phyloP scores from a whole-genome alignment of 148 eudicot species.

The Rheum nobile region DNA sequence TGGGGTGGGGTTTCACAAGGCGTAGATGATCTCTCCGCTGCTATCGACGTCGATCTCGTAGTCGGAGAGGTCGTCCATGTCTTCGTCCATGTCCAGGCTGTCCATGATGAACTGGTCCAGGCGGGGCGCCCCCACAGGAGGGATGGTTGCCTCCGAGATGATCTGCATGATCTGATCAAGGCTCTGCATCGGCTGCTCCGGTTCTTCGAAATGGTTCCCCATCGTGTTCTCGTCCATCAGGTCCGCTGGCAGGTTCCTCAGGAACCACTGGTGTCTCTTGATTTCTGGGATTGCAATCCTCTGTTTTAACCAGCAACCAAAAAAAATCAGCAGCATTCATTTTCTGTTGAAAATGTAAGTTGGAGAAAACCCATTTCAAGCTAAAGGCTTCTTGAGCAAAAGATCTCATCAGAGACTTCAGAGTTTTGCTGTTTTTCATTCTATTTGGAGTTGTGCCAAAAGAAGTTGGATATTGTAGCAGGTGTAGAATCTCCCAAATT shows the following conservation, averaged over 20 bases:
- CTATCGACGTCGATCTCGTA: slow-evolving; percentile 8
- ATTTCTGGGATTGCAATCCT: slow-evolving; percentile 83
- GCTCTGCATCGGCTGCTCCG: slow-evolving; percentile 89
- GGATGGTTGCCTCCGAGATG: slow-evolving; percentile 28
- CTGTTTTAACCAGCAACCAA: slow-evolving; percentile 17
- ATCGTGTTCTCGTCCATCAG: slow-evolving; percentile 51
- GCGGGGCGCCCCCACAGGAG: slow-evolving; percentile 2
- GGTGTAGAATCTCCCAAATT: not conserved
- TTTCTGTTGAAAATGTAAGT: no score
- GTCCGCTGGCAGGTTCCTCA: slow-evolving; percentile 63
- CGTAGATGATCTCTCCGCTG: slow-evolving; percentile 8
- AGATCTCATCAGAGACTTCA: not conserved
- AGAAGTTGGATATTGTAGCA: no score
- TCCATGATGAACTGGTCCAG: slow-evolving; percentile 4
- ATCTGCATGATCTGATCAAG: slow-evolving; percentile 72
- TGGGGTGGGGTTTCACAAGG: not conserved
- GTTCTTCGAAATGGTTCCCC: slow-evolving; percentile 71
- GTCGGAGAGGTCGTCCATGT: slow-evolving; percentile 10
- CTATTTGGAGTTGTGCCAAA: not conserved
- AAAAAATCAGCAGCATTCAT: not conserved
- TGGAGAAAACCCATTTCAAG: not conserved
- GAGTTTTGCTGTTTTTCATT: not conserved
- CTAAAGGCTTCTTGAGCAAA: not conserved
- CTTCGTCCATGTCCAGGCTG: not conserved
- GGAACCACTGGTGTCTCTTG: slow-evolving; percentile 72